These are phyloP conservation scores for Kwoniella shivajii DNA, from an alignment of 1,284 basidiomycete genomes.

Conservation along the genomic window DNA sequence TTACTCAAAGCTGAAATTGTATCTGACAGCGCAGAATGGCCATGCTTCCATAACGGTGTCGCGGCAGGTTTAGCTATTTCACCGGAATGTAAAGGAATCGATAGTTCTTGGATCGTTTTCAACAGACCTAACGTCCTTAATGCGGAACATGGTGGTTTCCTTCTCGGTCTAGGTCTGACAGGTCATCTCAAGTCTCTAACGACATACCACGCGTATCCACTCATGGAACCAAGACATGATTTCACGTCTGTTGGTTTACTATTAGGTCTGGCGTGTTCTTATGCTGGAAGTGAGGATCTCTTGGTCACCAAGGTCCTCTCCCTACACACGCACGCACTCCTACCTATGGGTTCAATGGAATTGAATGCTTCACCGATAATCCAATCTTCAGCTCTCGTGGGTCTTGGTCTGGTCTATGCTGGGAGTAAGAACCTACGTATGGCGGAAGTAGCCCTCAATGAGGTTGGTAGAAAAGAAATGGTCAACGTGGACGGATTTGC, in stretches of 20 bases:
- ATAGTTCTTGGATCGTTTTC: constrained; percentile 91
- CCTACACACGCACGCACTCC: constrained; percentile 87
- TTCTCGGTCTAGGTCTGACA: constrained; percentile 87
- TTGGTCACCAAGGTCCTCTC: constrained; percentile 88
- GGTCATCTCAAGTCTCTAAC: constrained; percentile 86
- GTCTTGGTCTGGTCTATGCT: constrained; percentile 86
- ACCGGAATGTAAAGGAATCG: constrained; percentile 72
- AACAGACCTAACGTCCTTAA: constrained; percentile 84
- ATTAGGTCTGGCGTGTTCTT: constrained; percentile 86
- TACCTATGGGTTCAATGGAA: constrained; percentile 82
- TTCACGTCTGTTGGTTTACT: constrained; percentile 90
- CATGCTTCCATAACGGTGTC: constrained; percentile 96
- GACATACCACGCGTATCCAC: constrained; percentile 79
- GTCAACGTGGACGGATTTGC: constrained; percentile 77
- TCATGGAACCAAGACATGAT: constrained; percentile 93
- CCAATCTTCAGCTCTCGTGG: constrained; percentile 84
- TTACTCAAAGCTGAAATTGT: constrained; percentile 60
- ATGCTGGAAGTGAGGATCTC: constrained; percentile 81
- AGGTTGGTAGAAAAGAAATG: constrained; percentile 77
- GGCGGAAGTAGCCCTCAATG: constrained; percentile 84
- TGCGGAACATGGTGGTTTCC: constrained; percentile 90
- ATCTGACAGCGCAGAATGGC: constrained; percentile 82
- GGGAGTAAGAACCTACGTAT: constrained; percentile 85
- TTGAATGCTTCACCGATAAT: constrained; percentile 87
- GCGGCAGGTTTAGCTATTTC: constrained; percentile 84